Base-by-base conservation (phyloP, 2,329 filamentous ascomycete genomes). In the Pseudonectria buxi region DNA sequence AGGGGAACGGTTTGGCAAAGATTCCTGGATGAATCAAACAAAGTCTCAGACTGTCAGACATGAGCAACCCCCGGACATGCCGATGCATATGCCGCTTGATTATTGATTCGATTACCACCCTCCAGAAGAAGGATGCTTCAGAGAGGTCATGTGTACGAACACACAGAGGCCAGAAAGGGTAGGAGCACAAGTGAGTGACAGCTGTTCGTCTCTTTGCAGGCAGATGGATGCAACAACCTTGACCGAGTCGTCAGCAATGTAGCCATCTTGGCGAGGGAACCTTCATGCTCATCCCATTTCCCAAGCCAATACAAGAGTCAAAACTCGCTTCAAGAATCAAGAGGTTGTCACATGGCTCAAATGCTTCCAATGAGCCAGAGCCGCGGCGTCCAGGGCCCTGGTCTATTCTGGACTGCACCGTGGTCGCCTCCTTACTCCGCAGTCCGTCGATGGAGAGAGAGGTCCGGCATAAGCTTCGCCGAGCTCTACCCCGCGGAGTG, bases 401-500 rank as follows among this genome's bases (percentile, higher is more conserved):
- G 30, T 26, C 35, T 37, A 32, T 26, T 25, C 24, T 27, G 16
- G 18, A 12, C 28, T 9, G 25, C 16, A 10, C 27, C 22, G 24
- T 24, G 22, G 28, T 15, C 35, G 30, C 29, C 39, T 36, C 39
- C 35, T 38, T 32, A 41, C 35, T 41, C 39, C 35, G 39, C 35
- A 35, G 39, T 27, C 38, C 18, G 5, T 22, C 18, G 32, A 35
- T 28, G 31, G 34, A 24, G 16, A 33, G 24, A 26, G 27, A 32
- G 15, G 16, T 32, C 14, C 7, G 18, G 35, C 32, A 35, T 25
- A 31, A 13, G 24, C 15, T 14, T 4, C 31, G 15, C 37, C 30
- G 37, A 32, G 27, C 14, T 32, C 25, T 33, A 35, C 39, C 39
- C 39, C 39, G 35, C 35, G 39, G 28, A 35, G 32, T 25, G 24